A percentile compares a stretch with the other conserved stretches of the same genome.
phyloP scores from a whole-genome alignment of 257 asterid species.

The Plectranthus barbatus region DNA sequence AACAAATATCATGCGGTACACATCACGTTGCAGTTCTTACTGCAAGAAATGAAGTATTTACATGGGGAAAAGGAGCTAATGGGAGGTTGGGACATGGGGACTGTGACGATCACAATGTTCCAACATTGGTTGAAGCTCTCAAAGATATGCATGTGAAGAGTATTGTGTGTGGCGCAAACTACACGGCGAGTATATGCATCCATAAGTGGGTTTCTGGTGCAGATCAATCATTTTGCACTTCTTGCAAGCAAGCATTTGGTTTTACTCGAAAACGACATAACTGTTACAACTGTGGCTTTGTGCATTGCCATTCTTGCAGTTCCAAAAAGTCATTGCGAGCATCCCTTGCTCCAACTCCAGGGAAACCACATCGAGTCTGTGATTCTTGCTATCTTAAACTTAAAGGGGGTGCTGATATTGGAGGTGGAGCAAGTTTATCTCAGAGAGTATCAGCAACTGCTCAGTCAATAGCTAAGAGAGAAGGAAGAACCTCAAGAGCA shows the following conservation, averaged over 20 bases:
- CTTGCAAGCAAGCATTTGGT: slow-evolving; percentile 81
- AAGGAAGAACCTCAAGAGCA: slow-evolving; percentile 40
- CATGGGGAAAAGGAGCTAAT: slow-evolving; percentile 90
- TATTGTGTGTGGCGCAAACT: slow-evolving; percentile 81
- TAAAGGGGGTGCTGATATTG: slow-evolving; percentile 50
- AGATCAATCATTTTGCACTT: slow-evolving; percentile 82
- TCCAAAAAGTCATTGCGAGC: slow-evolving; percentile 79
- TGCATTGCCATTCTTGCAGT: slow-evolving; percentile 83
- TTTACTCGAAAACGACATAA: slow-evolving; percentile 83
- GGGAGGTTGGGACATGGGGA: slow-evolving; percentile 98
- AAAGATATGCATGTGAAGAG: slow-evolving; percentile 71
- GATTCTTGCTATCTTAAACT: slow-evolving; percentile 69
- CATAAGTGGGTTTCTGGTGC: slow-evolving; percentile 91
- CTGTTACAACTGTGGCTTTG: slow-evolving; percentile 82
- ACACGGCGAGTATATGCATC: slow-evolving; percentile 71
- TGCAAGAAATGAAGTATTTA: slow-evolving; percentile 66
- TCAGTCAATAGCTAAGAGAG: slow-evolving; percentile 40
- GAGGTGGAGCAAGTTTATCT: slow-evolving; percentile 23
- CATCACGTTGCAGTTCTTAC: slow-evolving; percentile 80
- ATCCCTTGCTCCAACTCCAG: slow-evolving; percentile 85
- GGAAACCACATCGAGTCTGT: slow-evolving; percentile 91
- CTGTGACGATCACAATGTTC: slow-evolving; percentile 47
- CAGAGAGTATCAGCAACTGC: slow-evolving; percentile 35
- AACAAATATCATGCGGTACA: slow-evolving; percentile 76
- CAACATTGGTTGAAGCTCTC: slow-evolving; percentile 69